phyloP scores from a whole-genome alignment of 139 green algal species.

The Marvania coccoides region DNA sequence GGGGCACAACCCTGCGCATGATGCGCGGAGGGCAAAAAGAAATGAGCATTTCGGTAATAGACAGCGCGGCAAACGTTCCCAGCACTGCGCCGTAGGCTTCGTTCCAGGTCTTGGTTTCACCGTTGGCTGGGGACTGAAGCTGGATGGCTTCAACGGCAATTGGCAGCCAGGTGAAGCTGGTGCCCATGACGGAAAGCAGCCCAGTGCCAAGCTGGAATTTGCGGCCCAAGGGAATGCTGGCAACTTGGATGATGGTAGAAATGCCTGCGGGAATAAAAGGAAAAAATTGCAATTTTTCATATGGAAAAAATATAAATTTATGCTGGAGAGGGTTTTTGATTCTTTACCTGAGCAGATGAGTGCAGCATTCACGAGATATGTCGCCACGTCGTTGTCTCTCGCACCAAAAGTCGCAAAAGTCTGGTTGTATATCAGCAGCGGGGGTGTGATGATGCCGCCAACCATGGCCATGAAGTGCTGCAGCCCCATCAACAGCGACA shows the following conservation, averaged over 20 bases:
- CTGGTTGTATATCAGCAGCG: slow-evolving; percentile 31
- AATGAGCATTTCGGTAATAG: slow-evolving; percentile 44
- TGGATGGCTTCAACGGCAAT: not conserved
- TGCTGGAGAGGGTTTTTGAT: too few relatives aligned
- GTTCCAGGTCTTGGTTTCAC: not conserved
- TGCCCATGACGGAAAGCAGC: slow-evolving; percentile 51
- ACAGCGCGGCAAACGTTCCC: slow-evolving; percentile 51
- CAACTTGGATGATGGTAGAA: slow-evolving; percentile 3
- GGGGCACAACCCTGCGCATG: slow-evolving; percentile 50
- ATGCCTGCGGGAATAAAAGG: too few relatives aligned
- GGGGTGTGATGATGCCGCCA: slow-evolving; percentile 53
- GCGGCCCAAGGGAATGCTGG: slow-evolving; percentile 10
- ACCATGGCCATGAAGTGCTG: slow-evolving; percentile 66
- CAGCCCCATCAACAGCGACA: slow-evolving; percentile 56
- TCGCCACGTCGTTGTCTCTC: not conserved
- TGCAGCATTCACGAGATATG: slow-evolving; percentile 11
- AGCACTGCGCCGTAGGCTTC: slow-evolving; percentile 59
- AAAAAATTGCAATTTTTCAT: too few relatives aligned
- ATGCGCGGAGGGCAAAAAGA: slow-evolving; percentile 50
- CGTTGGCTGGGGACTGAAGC: not conserved
- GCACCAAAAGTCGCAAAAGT: slow-evolving; percentile 8
- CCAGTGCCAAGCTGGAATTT: slow-evolving; percentile 25
- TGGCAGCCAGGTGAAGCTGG: slow-evolving; percentile 16
- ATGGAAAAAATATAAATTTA: too few relatives aligned
- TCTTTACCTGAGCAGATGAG: slow-evolving; percentile 2